Percentiles rank a stretch among this genome's conserved stretches.
These are phyloP conservation scores for Suhomyces xylopsoci DNA, from an alignment of 805 yeast species.

Conservation along the genomic window DNA sequence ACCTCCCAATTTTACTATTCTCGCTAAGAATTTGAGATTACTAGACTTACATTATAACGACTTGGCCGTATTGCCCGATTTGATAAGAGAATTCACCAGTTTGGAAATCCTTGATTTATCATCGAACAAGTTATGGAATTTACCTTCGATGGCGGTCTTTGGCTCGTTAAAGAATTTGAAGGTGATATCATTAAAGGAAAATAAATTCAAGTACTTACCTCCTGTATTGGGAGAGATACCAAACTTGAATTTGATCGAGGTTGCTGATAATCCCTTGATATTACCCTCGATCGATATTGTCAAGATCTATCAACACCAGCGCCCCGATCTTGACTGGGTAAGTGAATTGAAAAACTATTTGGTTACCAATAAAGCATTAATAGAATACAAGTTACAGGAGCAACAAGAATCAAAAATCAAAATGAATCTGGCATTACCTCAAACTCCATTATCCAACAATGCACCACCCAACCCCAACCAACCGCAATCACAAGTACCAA, in stretches of 20 bases:
- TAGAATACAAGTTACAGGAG: constrained; percentile 27
- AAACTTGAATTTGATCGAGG: constrained; percentile 54
- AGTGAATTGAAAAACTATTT: constrained; percentile 38
- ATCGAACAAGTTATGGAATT: constrained; percentile 45
- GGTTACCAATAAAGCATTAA: constrained; percentile 28
- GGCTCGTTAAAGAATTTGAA: constrained; percentile 42
- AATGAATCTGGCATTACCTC: constrained; percentile 6
- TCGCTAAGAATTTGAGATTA: constrained; percentile 48
- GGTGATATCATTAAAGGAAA: constrained; percentile 60
- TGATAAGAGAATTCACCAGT: constrained; percentile 29
- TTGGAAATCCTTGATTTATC: constrained; percentile 69
- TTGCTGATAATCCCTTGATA: constrained; percentile 60
- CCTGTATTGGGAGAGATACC: constrained; percentile 49
- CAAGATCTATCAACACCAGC: constrained; percentile 34
- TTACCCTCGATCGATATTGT: constrained; percentile 41
- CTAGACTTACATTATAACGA: constrained; percentile 65
- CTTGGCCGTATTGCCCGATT: constrained; percentile 50
- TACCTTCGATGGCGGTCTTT: constrained; percentile 34
- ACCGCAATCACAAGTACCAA: constrained; percentile 4
- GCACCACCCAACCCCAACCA: neutral
- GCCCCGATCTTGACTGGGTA: constrained; percentile 45
- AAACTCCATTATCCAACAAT: neutral
- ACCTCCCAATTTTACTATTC: constrained; percentile 45
- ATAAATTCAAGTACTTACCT: constrained; percentile 54
- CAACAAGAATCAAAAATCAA: constrained; percentile 8